phyloP scores from a whole-genome alignment of 257 asterid genomes.

The Nicotiana sylvestris region DNA sequence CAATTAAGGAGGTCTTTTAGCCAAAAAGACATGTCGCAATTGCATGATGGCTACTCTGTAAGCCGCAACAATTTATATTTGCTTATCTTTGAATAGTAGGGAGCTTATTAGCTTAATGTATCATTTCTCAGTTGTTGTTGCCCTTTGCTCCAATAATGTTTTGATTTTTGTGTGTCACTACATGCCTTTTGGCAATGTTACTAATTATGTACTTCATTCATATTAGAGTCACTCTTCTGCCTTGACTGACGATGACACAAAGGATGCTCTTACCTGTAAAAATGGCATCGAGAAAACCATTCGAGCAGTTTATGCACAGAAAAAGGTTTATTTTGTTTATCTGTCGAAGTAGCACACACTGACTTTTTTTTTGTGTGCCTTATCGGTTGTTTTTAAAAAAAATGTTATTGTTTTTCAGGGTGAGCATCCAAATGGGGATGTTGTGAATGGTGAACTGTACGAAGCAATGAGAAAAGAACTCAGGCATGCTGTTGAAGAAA shows the following conservation, averaged over 20 bases:
- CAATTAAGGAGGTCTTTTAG: conserved; percentile 55
- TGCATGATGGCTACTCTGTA: conserved; percentile 81
- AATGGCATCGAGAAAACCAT: conserved; percentile 65
- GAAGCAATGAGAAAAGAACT: conserved; percentile 80
- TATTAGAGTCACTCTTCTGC: conserved; percentile 77
- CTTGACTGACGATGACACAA: conserved; percentile 71
- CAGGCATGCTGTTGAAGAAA: conserved; percentile 78
- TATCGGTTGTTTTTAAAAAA: background rate
- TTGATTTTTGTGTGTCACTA: background rate
- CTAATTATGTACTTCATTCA: conserved; percentile 17
- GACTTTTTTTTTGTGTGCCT: background rate
- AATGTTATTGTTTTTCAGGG: conserved; percentile 36
- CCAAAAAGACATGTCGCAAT: conserved; percentile 44
- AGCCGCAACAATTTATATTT: conserved; percentile 13
- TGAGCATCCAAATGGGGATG: conserved; percentile 50
- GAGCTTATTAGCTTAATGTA: background rate
- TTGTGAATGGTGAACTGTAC: conserved; percentile 46
- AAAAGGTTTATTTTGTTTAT: conserved; percentile 40
- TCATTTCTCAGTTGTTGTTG: conserved; percentile 3
- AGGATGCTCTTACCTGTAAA: conserved; percentile 44
- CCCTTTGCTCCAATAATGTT: background rate
- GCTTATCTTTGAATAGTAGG: background rate
- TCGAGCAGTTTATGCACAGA: conserved; percentile 60
- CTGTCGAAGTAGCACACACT: background rate
- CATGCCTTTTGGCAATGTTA: conserved; percentile 5